These are phyloP conservation scores for Sonneratia alba DNA, from an alignment of 345 rosid species.

Conservation along the genomic window DNA sequence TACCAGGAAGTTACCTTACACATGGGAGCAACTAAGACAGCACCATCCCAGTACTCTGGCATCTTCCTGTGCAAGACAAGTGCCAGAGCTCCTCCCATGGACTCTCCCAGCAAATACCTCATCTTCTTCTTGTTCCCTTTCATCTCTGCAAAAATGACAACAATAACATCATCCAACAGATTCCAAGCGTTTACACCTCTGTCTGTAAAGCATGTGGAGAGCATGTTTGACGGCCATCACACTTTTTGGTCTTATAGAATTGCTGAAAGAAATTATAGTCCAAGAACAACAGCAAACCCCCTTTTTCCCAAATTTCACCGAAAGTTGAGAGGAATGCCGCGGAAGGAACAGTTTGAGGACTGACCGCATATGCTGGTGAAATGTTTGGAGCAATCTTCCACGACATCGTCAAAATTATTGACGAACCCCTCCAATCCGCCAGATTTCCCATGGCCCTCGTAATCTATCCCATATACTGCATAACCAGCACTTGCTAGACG, in stretches of 20 bases:
- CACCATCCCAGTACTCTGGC: constrained; percentile 79
- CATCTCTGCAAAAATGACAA: constrained; percentile 27
- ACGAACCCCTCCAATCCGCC: constrained; percentile 43
- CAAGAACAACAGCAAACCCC: no score
- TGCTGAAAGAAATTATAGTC: no score
- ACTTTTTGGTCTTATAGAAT: no score
- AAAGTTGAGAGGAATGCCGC: not conserved
- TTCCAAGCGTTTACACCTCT: not conserved
- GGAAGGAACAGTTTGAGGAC: constrained; percentile 1
- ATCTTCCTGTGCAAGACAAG: constrained; percentile 51
- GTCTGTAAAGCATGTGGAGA: no score
- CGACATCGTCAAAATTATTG: constrained; percentile 38
- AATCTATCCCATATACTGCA: constrained; percentile 69
- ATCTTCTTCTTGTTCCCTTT: constrained; percentile 49
- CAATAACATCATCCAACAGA: not conserved
- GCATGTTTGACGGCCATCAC: no score
- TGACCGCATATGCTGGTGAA: constrained; percentile 52
- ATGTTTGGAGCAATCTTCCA: constrained; percentile 51
- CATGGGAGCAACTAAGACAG: constrained; percentile 81
- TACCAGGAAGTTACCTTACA: constrained; percentile 43
- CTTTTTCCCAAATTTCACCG: no score
- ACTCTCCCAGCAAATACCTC: constrained; percentile 76
- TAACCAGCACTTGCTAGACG: constrained; percentile 57
- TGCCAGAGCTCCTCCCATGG: constrained; percentile 85
- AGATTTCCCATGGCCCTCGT: constrained; percentile 89